Conservation (phyloP, 305 asterid species). For the Solanum chacoense region DNA sequence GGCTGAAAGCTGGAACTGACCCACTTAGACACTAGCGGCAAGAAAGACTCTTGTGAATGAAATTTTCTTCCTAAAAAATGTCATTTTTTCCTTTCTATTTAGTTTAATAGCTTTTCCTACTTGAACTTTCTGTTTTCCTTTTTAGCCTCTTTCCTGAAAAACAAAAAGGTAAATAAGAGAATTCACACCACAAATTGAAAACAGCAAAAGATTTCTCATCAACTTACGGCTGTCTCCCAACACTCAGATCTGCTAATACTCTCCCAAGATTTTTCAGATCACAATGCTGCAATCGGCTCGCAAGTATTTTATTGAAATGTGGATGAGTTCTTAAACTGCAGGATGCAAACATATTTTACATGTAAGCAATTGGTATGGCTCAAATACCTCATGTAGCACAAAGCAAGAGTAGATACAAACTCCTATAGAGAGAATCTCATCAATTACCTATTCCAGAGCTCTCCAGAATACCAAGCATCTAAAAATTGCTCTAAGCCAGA, state of each 20-base stretch:
- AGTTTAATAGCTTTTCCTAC: neutral
- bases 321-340: constrained; percentile 88
- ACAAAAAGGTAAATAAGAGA: neutral
- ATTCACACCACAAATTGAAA: neutral
- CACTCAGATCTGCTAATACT: constrained; percentile 58
- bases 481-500: constrained; percentile 58
- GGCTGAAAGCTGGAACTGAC: neutral
- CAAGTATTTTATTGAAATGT: constrained; percentile 38
- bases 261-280: constrained; percentile 61
- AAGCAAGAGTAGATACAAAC: neutral
- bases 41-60: neutral
- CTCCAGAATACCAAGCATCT: constrained; percentile 85
- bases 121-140: neutral
- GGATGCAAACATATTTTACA: neutral
- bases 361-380: neutral
- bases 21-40: neutral
- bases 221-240: constrained; percentile 92
- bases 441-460: constrained; percentile 73
- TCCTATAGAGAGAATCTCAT: neutral
- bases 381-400: neutral
- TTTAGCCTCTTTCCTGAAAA: neutral
- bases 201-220: neutral
- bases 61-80: neutral
- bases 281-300: constrained; percentile 49
- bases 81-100: neutral